Percentiles rank a stretch among this genome's conserved stretches.
phyloP scores from a whole-genome alignment of 177 flowering plant genomes.

The Vitis hybrid region DNA sequence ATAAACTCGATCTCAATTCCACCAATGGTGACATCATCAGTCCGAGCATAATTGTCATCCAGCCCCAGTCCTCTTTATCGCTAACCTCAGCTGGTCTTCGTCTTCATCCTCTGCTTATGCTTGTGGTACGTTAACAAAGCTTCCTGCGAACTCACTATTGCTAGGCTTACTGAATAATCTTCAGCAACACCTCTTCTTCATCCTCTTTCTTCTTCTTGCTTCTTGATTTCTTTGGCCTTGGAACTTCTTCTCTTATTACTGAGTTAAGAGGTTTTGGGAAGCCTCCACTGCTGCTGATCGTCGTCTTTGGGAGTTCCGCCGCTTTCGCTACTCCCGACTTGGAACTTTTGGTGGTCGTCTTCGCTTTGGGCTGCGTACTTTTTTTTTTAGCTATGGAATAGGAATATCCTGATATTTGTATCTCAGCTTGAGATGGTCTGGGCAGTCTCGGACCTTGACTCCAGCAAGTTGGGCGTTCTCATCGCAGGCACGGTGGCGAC shows the following conservation, averaged over 20 bases:
- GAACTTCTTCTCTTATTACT: constrained; percentile 19
- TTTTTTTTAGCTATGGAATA: constrained; percentile 40
- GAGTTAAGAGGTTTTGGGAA: constrained; percentile 33
- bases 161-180: constrained; percentile 39
- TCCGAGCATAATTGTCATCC: constrained; percentile 40
- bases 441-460: constrained; percentile 50
- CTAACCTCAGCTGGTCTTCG: constrained; percentile 40
- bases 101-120: constrained; percentile 32
- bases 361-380: constrained; percentile 26
- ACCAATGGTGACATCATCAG: constrained; percentile 19
- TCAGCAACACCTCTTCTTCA: constrained; percentile 44
- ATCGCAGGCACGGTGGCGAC: constrained; percentile 45
- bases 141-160: no score
- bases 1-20: constrained; percentile 32
- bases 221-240: constrained; percentile 45
- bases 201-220: constrained; percentile 51
- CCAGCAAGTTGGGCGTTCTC: constrained; percentile 57
- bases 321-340: constrained; percentile 17
- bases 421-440: constrained; percentile 31
- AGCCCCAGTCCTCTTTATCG: constrained; percentile 51
- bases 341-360: constrained; percentile 1
- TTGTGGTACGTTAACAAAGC: constrained; percentile 53
- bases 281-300: neutral
- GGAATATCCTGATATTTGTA: constrained; percentile 48
- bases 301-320: constrained; percentile 4